Evolutionary conservation across 2,329 filamentous ascomycete species (phyloP).

Genomic region (Penicillium freii): DNA sequence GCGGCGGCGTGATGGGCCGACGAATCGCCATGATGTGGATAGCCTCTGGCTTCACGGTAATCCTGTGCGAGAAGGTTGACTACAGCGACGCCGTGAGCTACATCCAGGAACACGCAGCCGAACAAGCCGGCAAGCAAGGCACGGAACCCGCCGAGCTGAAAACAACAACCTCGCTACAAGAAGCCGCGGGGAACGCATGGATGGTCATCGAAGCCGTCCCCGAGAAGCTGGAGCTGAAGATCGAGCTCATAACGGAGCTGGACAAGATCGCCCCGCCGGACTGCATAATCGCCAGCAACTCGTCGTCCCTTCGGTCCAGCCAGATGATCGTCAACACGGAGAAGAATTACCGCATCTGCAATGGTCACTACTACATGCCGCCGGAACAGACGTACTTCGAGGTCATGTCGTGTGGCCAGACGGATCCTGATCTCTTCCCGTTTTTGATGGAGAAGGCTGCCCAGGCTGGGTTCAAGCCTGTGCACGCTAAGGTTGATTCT

Average conservation of each 20-base stretch:
- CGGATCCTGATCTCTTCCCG: constrained; percentile 18
- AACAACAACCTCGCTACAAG: constrained; percentile 9
- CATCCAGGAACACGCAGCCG: constrained; percentile 12
- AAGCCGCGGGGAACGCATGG: constrained; percentile 16
- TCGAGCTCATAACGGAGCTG: constrained; percentile 13
- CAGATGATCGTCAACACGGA: constrained; percentile 21
- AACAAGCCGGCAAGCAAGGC: constrained; percentile 19
- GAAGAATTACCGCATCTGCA: constrained; percentile 24
- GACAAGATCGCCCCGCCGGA: constrained; percentile 15
- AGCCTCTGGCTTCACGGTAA: constrained; percentile 16
- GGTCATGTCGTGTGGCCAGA: constrained; percentile 21
- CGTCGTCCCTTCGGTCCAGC: constrained; percentile 17
- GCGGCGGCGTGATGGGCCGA: constrained; percentile 23
- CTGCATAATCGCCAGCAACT: constrained; percentile 20
- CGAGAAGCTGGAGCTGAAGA: constrained; percentile 19
- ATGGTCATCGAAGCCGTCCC: constrained; percentile 22
- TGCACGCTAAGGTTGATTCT: constrained; percentile 16
- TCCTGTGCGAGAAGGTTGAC: constrained; percentile 17
- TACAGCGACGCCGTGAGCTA: constrained; percentile 14
- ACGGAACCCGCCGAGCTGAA: constrained; percentile 9
- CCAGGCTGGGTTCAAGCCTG: constrained; percentile 17
- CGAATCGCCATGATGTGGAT: constrained; percentile 25
- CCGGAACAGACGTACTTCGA: constrained; percentile 21
- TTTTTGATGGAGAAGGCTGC: constrained; percentile 21
- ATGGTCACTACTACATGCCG: constrained; percentile 25